Conservation (phyloP, 2,329 filamentous ascomycete species). For the Akanthomyces dipterigenus region DNA sequence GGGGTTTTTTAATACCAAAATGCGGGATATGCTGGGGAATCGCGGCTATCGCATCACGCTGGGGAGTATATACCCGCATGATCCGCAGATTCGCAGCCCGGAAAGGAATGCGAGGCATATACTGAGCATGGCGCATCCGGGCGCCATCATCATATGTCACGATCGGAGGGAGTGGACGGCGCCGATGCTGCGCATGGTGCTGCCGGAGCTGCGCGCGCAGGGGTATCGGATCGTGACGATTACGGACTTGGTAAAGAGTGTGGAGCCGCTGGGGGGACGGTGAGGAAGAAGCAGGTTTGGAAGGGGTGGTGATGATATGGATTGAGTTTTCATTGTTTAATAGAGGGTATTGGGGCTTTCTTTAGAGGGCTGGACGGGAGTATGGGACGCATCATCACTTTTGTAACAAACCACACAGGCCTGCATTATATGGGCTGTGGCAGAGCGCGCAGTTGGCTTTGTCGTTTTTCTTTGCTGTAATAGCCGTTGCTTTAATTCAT, state of each 20-base stretch:
- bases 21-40: slow-evolving; percentile 53
- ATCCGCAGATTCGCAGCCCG: slow-evolving; percentile 71
- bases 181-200: slow-evolving; percentile 66
- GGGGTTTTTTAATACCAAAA: slow-evolving; percentile 69
- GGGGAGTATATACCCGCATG: slow-evolving; percentile 82
- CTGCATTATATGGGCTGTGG: background rate
- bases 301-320: background rate
- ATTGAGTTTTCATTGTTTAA: background rate
- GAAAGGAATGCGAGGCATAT: slow-evolving; percentile 71
- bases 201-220: slow-evolving; percentile 62
- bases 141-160: slow-evolving; percentile 79
- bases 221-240: slow-evolving; percentile 70
- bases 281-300: background rate
- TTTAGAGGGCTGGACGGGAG: background rate
- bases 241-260: slow-evolving; percentile 52
- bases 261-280: slow-evolving; percentile 10
- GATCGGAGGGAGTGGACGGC: slow-evolving; percentile 77
- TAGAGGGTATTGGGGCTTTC: background rate
- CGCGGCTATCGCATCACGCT: slow-evolving; percentile 69
- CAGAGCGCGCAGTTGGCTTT: background rate
- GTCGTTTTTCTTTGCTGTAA: background rate
- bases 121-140: slow-evolving; percentile 69
- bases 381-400: background rate
- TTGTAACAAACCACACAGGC: background rate
- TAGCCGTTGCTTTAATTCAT: background rate